Conservation (phyloP, 2,329 filamentous ascomycete species). For the Xylariaceae sp. region DNA sequence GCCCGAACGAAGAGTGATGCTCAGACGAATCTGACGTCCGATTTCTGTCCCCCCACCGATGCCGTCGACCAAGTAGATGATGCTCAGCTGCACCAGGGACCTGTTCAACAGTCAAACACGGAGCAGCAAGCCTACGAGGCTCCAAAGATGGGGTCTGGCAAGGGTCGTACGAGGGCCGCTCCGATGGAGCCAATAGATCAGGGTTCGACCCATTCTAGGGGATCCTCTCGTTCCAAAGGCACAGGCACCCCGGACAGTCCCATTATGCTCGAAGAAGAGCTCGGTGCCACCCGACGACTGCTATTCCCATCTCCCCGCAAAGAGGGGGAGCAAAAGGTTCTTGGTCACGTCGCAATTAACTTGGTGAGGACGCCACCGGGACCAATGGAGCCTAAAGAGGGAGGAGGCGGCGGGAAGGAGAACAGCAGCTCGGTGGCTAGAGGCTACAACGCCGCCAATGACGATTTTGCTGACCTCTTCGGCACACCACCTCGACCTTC, state of each 20-base stretch:
- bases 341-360: conserved; percentile 51
- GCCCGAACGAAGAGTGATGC: conserved; percentile 40
- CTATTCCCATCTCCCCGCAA: conserved; percentile 72
- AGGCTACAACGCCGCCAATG: conserved; percentile 23
- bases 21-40: conserved; percentile 41
- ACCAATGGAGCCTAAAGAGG: conserved; percentile 28
- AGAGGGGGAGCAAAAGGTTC: conserved; percentile 52
- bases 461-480: conserved; percentile 53
- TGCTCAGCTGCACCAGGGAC: conserved; percentile 19
- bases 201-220: conserved; percentile 36
- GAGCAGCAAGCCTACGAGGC: conserved; percentile 27
- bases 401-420: conserved; percentile 33
- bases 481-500: conserved; percentile 48
- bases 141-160: conserved; percentile 21
- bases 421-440: conserved; percentile 29
- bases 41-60: conserved; percentile 47
- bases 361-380: conserved; percentile 37
- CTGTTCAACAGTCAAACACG: conserved; percentile 6
- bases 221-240: conserved; percentile 47
- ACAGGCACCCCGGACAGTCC: conserved; percentile 51
- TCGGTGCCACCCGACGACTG: conserved; percentile 57
- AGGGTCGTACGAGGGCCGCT: conserved; percentile 7
- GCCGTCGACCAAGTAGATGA: conserved; percentile 39
- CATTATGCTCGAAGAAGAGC: conserved; percentile 44
- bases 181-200: conserved; percentile 15